Base-by-base conservation (phyloP, 352 stramenopile species). In the Aphanomyces euteiches region DNA sequence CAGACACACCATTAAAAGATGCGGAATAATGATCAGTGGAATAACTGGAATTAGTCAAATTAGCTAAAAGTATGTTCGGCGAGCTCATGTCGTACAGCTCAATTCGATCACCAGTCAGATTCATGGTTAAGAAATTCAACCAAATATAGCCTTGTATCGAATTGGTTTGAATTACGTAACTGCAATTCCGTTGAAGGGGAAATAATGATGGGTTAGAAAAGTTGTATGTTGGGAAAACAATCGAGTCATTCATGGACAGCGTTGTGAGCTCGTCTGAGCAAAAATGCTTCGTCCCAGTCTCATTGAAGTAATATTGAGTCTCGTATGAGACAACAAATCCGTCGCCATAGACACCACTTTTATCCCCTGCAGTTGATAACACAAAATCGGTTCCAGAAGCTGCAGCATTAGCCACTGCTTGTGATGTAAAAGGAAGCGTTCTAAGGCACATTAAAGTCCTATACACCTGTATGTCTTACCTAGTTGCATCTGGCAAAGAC, bases 221-320 rank as follows among this genome's bases (percentile, higher is more conserved):
- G 50, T 58, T 12, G 50, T 58, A 69, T 13, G 50, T 60, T 38
- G 63, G 63, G n/a, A 69, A 61, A 3, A 69, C 63, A 8, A 57
- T 10, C 7, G 19, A 34, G 39, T 58, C 37, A 3, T 65, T 5
- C 12, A 57, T 36, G 8, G 38, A 38, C 19, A 69, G 7, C 39
- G 41, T 34, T 12, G 28, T n/a, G 4, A n/a, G 17, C 7, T 41
- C 28, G 4, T 5, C 19, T 21, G 48, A 43, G 17, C 63, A 69
- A 36, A 69, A 61, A 69, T 69, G 63, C 28, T 5, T 13, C 4
- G 8, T 69, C 7, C 8, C 12, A 3, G n/a, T 36, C 1, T 7
- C 13, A 4, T 41, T 17, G 28, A 69, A 69, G 6, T n/a, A 13
- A 7, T 61, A 61, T 37, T 21, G 10, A 7, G 63, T 69, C 34